Conservation (phyloP, 2,329 filamentous ascomycete species). For the Fusarium guadeloupense region DNA sequence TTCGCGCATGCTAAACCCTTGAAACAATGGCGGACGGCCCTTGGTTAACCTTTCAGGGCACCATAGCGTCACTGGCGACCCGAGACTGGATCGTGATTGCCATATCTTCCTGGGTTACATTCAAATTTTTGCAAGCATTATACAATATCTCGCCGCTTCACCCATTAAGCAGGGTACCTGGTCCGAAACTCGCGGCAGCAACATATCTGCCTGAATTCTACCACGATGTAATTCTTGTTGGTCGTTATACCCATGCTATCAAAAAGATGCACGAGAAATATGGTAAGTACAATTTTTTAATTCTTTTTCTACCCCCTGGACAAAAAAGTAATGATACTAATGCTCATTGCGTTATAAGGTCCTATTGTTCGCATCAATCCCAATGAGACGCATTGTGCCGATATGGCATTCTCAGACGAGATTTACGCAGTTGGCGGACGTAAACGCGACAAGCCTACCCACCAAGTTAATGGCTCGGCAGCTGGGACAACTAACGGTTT, state of each 20-base stretch:
- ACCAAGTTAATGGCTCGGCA: constrained; percentile 16
- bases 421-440: constrained; percentile 20
- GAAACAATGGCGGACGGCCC: background rate
- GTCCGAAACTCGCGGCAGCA: constrained; percentile 13
- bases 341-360: background rate
- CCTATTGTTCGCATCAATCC: constrained; percentile 16
- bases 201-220: constrained; percentile 23
- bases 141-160: constrained; percentile 22
- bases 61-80: background rate
- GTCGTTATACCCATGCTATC: constrained; percentile 19
- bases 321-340: rapidly evolving
- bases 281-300: background rate
- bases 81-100: background rate
- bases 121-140: background rate
- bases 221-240: constrained; percentile 17
- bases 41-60: background rate
- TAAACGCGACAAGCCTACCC: constrained; percentile 13
- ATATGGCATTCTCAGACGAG: constrained; percentile 20
- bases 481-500: constrained; percentile 6
- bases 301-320: background rate
- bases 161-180: constrained; percentile 12
- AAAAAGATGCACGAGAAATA: constrained; percentile 21
- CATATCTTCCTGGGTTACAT: background rate
- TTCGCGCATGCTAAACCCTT: background rate
- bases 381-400: constrained; percentile 10